Percentiles rank a stretch among this genome's conserved stretches.
These are phyloP conservation scores for Didymosphaeria variabile DNA, from an alignment of 2,329 filamentous ascomycete species.

Conservation along the genomic window DNA sequence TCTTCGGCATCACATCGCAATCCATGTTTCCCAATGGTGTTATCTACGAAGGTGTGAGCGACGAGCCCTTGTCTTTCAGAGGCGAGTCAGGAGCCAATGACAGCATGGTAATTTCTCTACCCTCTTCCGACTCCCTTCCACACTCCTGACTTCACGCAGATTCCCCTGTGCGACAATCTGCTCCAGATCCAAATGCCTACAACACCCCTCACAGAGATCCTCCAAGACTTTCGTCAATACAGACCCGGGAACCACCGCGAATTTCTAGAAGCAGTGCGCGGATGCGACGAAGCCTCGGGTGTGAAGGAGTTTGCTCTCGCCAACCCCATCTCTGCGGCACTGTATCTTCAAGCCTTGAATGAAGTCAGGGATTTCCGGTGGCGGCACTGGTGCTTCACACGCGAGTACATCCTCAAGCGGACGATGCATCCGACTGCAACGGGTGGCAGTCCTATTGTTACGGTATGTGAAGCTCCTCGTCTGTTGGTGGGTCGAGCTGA, in stretches of 20 bases:
- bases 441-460: constrained; percentile 82
- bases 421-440: constrained; percentile 80
- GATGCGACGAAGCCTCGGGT: constrained; percentile 60
- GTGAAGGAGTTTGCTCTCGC: constrained; percentile 70
- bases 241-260: constrained; percentile 87
- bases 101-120: constrained; percentile 69
- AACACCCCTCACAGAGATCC: constrained; percentile 87
- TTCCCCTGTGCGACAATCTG: constrained; percentile 88
- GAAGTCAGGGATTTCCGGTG: constrained; percentile 84
- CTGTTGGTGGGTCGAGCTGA: constrained; percentile 19
- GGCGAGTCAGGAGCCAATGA: constrained; percentile 96
- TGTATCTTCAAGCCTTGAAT: constrained; percentile 66
- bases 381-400: constrained; percentile 86
- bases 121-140: neutral
- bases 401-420: constrained; percentile 84
- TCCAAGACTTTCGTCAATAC: constrained; percentile 88
- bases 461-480: constrained; percentile 49
- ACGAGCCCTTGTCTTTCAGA: constrained; percentile 80
- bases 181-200: constrained; percentile 86
- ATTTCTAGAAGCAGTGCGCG: constrained; percentile 78
- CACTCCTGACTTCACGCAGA: constrained; percentile 50
- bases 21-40: constrained; percentile 95
- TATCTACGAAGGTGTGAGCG: constrained; percentile 83
- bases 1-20: constrained; percentile 93
- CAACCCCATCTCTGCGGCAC: constrained; percentile 64